Evolutionary conservation across 306 rosid genomes (phyloP), one percentile per base, ranked within the genome.

Genomic region (Oemleria cerasiformis): DNA sequence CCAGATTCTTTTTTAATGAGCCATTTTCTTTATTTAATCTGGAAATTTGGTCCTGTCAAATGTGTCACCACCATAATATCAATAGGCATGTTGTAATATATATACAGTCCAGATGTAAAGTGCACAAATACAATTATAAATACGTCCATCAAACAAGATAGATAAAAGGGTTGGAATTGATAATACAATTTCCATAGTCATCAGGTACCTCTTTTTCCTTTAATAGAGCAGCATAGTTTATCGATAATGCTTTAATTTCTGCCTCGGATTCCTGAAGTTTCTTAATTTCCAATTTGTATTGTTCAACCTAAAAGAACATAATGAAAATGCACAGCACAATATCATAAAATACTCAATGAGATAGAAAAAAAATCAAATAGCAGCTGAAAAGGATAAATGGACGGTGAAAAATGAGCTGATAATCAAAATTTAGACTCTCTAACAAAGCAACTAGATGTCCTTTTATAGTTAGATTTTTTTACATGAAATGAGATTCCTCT

Each of bases 211-310:
- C 98, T 70, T 86, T 89, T 70, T 94, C 97, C 85, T 89, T 89
- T 73, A 94, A 80, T 67, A 94, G 79, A 76, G 97, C 94, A 11
- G 97, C 98, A 79, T 94, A 94, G 82, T 91, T 91, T 78, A 84
- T 83, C 55, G 98, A 94, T 34, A 91, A 77, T 43, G 92, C 96
- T 86, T 94, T 91, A 74, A 94, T 91, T 83, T 94, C 96, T 39
- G 91, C 86, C 82, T 94, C 98, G 0, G 97, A 94, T 69, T 90
- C 92, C 82, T 89, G 94, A 82, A 94, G 97, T 80, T 86, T 91
- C 86, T 85, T 87, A 73, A 94, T 89, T 78, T 94, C 95, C 53
- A 84, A 78, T 82, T 76, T 86, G 75, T 83, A 91, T 67, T 84
- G 91, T 62, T 87, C 95, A 75, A 91, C 80, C 98, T 91, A 77